phyloP scores from a whole-genome alignment of 108 stramenopile species.

The Skeletonema marinoi region DNA sequence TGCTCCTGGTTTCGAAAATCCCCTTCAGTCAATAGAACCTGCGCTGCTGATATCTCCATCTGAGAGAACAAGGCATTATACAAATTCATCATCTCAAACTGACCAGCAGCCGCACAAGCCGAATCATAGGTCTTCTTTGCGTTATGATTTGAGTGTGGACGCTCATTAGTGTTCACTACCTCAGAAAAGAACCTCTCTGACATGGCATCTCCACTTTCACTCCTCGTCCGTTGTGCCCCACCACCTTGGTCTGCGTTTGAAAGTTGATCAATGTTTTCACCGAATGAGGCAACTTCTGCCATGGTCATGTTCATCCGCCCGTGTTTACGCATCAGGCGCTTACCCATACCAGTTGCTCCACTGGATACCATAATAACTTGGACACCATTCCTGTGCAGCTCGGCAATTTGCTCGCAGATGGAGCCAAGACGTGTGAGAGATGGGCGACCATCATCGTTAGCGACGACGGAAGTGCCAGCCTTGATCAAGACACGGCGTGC shows the following conservation, averaged over 20 bases:
- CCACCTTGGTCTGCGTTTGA: not conserved
- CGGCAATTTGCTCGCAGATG: constrained; percentile 88
- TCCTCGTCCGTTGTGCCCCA: constrained; percentile 1
- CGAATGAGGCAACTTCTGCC: constrained; percentile 42
- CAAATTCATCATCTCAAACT: constrained; percentile 97
- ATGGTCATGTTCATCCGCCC: constrained; percentile 67
- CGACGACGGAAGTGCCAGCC: constrained; percentile 90
- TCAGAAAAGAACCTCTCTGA: constrained; percentile 41
- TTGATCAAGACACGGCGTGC: constrained; percentile 85
- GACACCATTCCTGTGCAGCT: constrained; percentile 70
- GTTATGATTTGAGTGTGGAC: constrained; percentile 64
- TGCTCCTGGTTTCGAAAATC: constrained; percentile 83
- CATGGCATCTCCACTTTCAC: constrained; percentile 15
- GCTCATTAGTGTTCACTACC: constrained; percentile 46
- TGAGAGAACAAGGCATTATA: constrained; percentile 90
- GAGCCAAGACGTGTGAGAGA: constrained; percentile 89
- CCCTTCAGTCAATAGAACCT: constrained; percentile 89
- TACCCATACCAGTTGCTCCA: constrained; percentile 90
- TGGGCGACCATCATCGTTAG: constrained; percentile 87
- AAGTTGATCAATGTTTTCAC: not conserved
- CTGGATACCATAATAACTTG: constrained; percentile 83
- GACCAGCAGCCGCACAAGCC: constrained; percentile 97
- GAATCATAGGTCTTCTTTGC: constrained; percentile 87
- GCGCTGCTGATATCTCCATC: constrained; percentile 83
- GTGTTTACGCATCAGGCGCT: constrained; percentile 75